Percentiles rank a stretch among this genome's conserved stretches.
These are phyloP conservation scores for Lathyrus oleraceus DNA, from an alignment of 306 rosid species.

Conservation along the genomic window DNA sequence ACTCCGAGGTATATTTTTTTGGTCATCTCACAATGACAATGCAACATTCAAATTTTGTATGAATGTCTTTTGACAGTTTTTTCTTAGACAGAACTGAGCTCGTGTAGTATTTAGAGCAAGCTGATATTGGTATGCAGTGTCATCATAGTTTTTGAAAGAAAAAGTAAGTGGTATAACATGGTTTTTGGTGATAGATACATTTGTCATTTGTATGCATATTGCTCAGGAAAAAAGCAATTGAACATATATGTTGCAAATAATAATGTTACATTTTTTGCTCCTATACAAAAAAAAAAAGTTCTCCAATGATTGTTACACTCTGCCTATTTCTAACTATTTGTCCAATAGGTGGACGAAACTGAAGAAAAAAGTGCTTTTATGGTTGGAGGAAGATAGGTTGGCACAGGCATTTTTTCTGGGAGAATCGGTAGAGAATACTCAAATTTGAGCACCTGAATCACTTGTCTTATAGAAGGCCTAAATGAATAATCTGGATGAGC, in stretches of 20 bases:
- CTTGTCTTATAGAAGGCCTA: conserved; percentile 44
- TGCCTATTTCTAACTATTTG: not conserved
- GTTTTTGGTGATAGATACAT: not conserved
- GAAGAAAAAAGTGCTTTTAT: conserved; percentile 30
- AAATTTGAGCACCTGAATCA: conserved; percentile 43
- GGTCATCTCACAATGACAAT: not conserved
- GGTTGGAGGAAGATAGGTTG: conserved; percentile 40
- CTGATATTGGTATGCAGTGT: not conserved
- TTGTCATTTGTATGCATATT: not conserved
- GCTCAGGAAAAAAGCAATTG: not conserved
- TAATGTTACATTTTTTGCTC: not conserved
- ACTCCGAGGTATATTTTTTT: not conserved
- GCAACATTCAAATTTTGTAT: not conserved
- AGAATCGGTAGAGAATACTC: conserved; percentile 41
- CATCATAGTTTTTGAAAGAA: not conserved
- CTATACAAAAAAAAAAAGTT: not conserved
- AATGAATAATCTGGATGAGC: conserved; percentile 39
- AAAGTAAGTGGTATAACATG: not conserved
- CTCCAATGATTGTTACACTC: not conserved
- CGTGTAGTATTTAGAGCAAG: not conserved
- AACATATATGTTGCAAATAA: not conserved
- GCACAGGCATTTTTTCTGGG: conserved; percentile 44
- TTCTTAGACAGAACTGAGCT: not conserved
- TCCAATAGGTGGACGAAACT: conserved; percentile 19
- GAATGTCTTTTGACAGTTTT: not conserved